phyloP scores from a whole-genome alignment of 306 rosid genomes.

The Rosa multiflora region DNA sequence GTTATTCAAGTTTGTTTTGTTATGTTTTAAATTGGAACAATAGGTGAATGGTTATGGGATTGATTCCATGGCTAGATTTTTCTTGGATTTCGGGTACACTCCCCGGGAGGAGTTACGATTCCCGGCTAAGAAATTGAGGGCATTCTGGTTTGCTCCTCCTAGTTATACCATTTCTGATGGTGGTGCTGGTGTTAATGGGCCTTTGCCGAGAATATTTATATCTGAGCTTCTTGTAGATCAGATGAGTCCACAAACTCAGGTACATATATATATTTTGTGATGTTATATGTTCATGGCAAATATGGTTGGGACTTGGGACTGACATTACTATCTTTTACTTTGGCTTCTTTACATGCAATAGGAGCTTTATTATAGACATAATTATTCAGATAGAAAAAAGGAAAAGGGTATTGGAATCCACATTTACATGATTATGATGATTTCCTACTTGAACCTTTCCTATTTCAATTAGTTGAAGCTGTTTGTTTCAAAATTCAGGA shows the following conservation, averaged over 20 bases:
- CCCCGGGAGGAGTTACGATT: slow-evolving; percentile 67
- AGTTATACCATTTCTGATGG: slow-evolving; percentile 24
- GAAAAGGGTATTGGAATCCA: background rate
- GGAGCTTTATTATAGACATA: background rate
- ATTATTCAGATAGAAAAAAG: background rate
- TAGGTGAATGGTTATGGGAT: slow-evolving; percentile 91
- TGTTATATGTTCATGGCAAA: background rate
- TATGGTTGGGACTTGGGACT: no score
- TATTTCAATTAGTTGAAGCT: background rate
- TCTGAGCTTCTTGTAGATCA: slow-evolving; percentile 94
- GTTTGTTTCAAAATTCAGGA: slow-evolving; percentile 43
- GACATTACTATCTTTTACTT: no score
- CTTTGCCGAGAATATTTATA: slow-evolving; percentile 84
- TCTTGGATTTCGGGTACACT: slow-evolving; percentile 81
- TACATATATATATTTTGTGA: slow-evolving; percentile 20
- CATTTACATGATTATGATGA: background rate
- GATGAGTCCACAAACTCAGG: slow-evolving; percentile 81
- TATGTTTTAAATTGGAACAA: slow-evolving; percentile 7
- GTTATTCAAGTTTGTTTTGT: background rate
- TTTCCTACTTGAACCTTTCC: background rate
- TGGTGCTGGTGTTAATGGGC: slow-evolving; percentile 66
- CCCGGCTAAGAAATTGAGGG: slow-evolving; percentile 82
- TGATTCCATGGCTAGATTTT: slow-evolving; percentile 71
- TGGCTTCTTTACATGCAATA: background rate
- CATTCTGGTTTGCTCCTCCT: slow-evolving; percentile 96